Evolutionary conservation across 805 yeast genomes (phyloP), one percentile per base, ranked within the genome.

Genomic region (Zygosaccharomyces bailii): DNA sequence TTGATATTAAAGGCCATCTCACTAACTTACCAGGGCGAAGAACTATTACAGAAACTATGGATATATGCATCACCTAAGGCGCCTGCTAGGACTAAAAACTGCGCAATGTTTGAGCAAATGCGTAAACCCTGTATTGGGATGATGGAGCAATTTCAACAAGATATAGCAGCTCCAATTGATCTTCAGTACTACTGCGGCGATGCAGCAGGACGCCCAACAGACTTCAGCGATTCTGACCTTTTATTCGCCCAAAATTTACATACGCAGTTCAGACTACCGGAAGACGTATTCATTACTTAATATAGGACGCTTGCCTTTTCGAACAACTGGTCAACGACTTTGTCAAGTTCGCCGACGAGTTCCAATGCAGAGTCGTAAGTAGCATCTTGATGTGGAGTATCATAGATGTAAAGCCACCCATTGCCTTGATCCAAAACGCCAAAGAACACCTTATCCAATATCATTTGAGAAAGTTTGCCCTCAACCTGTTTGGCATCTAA

Each of bases 361-460:
- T 86, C 93, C 54, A 91, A 76, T 34, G 95, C 84, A 43, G 91
- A 81, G 51, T 84, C 93, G 61, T 91, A 93, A 40, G 95, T 82
- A 31, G 86, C 86, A 66, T 93, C 98, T 50, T 81, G 80, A 59
- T 79, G 80, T 33, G 96, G 96, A 62, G 89, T 86, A 47, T 88
- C 95, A 60, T 86, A 93, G 46, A 93, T 79, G 53, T 88, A 82
- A 57, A 93, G 75, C 96, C 97, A 93, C 6, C 99, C 99, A 63
- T 90, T 90, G 37, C 98, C 98, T 71, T 93, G 99, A 66, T 93
- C 99, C 55, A 93, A 74, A 29, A 93, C 98, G 38, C 99, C 99
- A 61, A 82, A 85, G 57, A 93, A 88, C n/a, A 89, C 86, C 59
- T 87, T 84, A 67, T 93, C 99, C 57, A 93, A 75, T 55, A 93